Evolutionary conservation across 306 rosid species (phyloP), one percentile per base, ranked within the genome.

Genomic region (Myrica gale): DNA sequence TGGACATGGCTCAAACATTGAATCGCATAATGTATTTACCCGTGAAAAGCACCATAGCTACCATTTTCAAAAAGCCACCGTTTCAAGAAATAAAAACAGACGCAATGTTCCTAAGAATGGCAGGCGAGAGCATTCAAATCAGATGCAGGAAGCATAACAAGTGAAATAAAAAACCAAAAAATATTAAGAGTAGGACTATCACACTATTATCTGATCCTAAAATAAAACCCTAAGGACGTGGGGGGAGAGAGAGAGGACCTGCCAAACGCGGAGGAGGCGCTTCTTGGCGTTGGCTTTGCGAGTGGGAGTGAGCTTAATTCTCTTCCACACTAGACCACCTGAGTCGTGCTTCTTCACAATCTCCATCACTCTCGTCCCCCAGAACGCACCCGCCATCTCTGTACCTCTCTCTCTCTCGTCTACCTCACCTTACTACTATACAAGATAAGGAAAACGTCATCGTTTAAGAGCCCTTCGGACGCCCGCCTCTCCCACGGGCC

Each of bases 261-360:
- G 98, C 98, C 98, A 95, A 66, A 92, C 97, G 6, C 98, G 95
- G 67, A 76, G 91, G 69, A 95, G 96, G 65, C 98, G 96, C 80
- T 95, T 95, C 87, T 88, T 89, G 79, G 98, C 97, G 79, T 94
- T 94, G 85, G 97, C 96, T 80, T 89, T 92, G 43, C 97, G 93
- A 32, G 98, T 94, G 70, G 93, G 7, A 21, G 97, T 94, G 86
- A 94, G 97, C 79, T 94, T 91, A 16, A 94, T 90, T 76, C 96
- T 85, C 92, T 94, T 94, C 98, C 98, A 92, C 19, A 94, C 79
- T 3, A 92, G 83, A 15, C 97, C 97, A 73, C 95, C 96, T 0
- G 98, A 90, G 72, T 94, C 97, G 72, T 91, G 96, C 88, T 94
- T 94, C 94, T 91, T 94, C 87, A 94, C 98, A 23, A 91, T 89